Evolutionary conservation across 2,329 filamentous ascomycete genomes (phyloP).

Genomic region (Nigrospora sphaerica): DNA sequence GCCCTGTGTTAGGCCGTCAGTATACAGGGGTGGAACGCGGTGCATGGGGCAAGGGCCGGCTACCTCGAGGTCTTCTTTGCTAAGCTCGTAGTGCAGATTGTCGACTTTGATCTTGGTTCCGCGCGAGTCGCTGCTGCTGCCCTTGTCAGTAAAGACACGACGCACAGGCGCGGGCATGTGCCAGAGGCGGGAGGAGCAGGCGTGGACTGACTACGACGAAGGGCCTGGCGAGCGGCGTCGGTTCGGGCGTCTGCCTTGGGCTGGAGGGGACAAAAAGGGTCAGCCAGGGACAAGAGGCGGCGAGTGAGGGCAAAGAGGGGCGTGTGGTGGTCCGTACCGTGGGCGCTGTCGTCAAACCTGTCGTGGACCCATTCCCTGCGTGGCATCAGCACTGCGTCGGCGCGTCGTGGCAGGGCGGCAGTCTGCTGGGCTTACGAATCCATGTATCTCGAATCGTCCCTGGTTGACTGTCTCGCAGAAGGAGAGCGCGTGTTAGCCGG

Average conservation of each 20-base stretch:
- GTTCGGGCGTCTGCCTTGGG: background rate
- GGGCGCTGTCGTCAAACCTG: conserved; percentile 62
- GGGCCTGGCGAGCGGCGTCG: conserved; percentile 31
- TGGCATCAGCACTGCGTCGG: conserved; percentile 1
- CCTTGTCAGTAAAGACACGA: conserved; percentile 5
- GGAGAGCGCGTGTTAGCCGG: conserved; percentile 44
- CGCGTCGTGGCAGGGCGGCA: background rate
- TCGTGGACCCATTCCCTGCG: conserved; percentile 89
- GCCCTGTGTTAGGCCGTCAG: conserved; percentile 43
- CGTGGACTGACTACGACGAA: conserved; percentile 3
- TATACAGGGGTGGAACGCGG: background rate
- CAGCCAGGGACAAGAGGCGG: conserved; percentile 5
- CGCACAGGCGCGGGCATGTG: too few relatives aligned
- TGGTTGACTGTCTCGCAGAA: conserved; percentile 34
- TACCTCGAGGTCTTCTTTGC: conserved; percentile 75
- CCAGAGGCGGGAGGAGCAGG: background rate
- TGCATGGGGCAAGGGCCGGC: background rate
- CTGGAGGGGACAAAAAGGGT: conserved; percentile 3
- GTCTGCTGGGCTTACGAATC: conserved; percentile 51
- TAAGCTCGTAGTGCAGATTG: conserved; percentile 89
- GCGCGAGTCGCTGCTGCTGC: conserved; percentile 35
- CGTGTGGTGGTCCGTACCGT: conserved; percentile 36
- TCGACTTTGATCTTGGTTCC: conserved; percentile 75
- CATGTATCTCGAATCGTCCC: conserved; percentile 58
- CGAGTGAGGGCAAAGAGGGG: background rate